These are phyloP conservation scores for Hansfordia pulvinata DNA, from an alignment of 2,329 filamentous ascomycete genomes.

Conservation along the genomic window DNA sequence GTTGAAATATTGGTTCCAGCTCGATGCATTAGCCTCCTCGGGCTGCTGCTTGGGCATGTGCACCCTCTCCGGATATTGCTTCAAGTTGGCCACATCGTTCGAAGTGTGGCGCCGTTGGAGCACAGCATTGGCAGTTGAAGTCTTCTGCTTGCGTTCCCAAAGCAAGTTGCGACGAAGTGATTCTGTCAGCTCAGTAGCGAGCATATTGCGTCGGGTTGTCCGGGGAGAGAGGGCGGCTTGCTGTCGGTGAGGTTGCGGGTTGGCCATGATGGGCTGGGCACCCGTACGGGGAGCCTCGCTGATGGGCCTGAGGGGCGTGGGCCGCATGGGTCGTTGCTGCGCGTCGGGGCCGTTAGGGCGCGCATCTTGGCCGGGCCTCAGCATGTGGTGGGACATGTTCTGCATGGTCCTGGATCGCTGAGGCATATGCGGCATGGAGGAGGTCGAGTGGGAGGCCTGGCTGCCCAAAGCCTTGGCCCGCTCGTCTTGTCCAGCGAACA, in stretches of 20 bases:
- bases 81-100: constrained; percentile 79
- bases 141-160: constrained; percentile 93
- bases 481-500: constrained; percentile 66
- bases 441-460: constrained; percentile 50
- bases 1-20: constrained; percentile 78
- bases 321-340: constrained; percentile 46
- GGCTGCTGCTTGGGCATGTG: constrained; percentile 33
- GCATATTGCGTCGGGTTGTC: constrained; percentile 89
- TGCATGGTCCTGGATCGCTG: constrained; percentile 42
- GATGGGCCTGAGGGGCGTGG: constrained; percentile 36
- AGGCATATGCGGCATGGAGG: constrained; percentile 58
- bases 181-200: constrained; percentile 86
- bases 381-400: constrained; percentile 26
- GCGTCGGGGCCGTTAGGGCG: constrained; percentile 48
- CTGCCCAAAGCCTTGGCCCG: constrained; percentile 57
- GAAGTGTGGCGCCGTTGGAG: constrained; percentile 84
- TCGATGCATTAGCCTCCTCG: constrained; percentile 50
- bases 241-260: constrained; percentile 47
- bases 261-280: constrained; percentile 67
- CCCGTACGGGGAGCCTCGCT: constrained; percentile 51
- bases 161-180: constrained; percentile 83
- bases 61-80: constrained; percentile 59
- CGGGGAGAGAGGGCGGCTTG: constrained; percentile 76
- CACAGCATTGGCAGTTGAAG: constrained; percentile 74
- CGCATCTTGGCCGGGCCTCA: too few species aligned